A percentile compares a stretch with the other conserved stretches of the same genome.
Evolutionary conservation across 352 stramenopile genomes (phyloP).

Genomic region (Globisporangium megalacanthum): DNA sequence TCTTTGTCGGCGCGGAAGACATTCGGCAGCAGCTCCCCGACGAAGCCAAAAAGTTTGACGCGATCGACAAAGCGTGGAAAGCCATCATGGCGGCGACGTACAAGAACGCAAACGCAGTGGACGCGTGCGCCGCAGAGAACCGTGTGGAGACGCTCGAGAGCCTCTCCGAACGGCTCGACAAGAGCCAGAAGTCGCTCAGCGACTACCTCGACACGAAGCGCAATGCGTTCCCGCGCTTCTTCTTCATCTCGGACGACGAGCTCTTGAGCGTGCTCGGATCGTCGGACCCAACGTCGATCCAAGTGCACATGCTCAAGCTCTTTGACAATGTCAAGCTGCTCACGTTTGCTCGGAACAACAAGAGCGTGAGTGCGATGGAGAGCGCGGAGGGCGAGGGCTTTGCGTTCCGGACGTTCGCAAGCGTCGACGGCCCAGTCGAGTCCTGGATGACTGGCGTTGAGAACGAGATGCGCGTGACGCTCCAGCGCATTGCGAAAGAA

Average conservation of each 20-base stretch:
- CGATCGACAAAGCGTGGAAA: constrained; percentile 92
- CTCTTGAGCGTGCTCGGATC: constrained; percentile 88
- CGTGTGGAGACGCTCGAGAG: constrained; percentile 85
- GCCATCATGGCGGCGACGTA: constrained; percentile 89
- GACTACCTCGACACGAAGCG: constrained; percentile 90
- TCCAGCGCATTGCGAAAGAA: constrained; percentile 90
- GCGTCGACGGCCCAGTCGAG: constrained; percentile 90
- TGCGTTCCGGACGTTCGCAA: constrained; percentile 63
- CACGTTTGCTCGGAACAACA: constrained; percentile 87
- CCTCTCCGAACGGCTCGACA: constrained; percentile 85
- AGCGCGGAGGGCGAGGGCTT: constrained; percentile 91
- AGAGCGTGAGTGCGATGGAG: constrained; percentile 87
- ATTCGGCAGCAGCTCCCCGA: constrained; percentile 92
- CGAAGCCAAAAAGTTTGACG: constrained; percentile 93
- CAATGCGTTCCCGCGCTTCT: constrained; percentile 91
- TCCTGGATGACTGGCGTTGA: constrained; percentile 92
- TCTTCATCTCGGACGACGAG: constrained; percentile 94
- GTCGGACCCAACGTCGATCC: constrained; percentile 89
- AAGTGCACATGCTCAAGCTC: constrained; percentile 94
- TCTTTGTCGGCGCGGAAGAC: constrained; percentile 92
- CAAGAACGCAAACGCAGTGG: constrained; percentile 89
- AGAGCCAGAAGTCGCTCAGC: constrained; percentile 88
- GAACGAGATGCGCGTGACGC: constrained; percentile 83
- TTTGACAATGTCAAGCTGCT: constrained; percentile 95
- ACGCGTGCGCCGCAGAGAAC: constrained; percentile 86